These are phyloP conservation scores for Pichia phayaonensis DNA, from an alignment of 805 yeast genomes.

Conservation along the genomic window DNA sequence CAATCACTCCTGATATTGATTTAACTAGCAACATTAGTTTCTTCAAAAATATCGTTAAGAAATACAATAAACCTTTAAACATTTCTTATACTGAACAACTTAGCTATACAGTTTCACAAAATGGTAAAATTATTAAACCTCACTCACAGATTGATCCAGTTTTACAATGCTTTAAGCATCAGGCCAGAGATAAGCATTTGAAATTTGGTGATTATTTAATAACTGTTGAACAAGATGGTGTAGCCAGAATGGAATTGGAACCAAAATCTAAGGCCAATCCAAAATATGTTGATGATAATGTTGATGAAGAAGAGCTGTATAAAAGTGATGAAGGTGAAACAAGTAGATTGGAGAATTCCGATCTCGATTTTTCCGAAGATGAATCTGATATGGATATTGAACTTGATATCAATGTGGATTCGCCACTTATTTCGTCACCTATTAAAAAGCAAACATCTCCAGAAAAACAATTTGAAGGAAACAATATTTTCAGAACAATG, in stretches of 20 bases:
- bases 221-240: slow-evolving; percentile 7
- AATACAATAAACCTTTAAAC: slow-evolving; percentile 13
- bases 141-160: slow-evolving; percentile 6
- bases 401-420: not conserved
- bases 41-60: slow-evolving; percentile 11
- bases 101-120: not conserved
- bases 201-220: slow-evolving; percentile 13
- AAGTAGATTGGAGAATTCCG: slow-evolving; percentile 18
- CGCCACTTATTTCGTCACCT: slow-evolving; percentile 1
- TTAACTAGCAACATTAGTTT: slow-evolving; percentile 7
- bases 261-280: not conserved
- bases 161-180: slow-evolving; percentile 5
- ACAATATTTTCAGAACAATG: not conserved
- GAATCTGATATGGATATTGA: slow-evolving; percentile 1
- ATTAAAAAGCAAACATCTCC: not conserved
- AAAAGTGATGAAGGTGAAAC: slow-evolving; percentile 9
- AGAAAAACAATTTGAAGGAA: not conserved
- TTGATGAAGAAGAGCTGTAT: slow-evolving; percentile 2
- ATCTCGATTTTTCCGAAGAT: not conserved
- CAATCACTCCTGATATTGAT: slow-evolving; percentile 5
- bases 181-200: slow-evolving; percentile 2
- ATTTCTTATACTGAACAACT: not conserved
- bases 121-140: not conserved
- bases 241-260: not conserved
- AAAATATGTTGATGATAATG: not conserved